A percentile compares a stretch with the other conserved stretches of the same genome.
These are phyloP conservation scores for Taiozyma onychis DNA, from an alignment of 1,139 yeast species.

Conservation along the genomic window DNA sequence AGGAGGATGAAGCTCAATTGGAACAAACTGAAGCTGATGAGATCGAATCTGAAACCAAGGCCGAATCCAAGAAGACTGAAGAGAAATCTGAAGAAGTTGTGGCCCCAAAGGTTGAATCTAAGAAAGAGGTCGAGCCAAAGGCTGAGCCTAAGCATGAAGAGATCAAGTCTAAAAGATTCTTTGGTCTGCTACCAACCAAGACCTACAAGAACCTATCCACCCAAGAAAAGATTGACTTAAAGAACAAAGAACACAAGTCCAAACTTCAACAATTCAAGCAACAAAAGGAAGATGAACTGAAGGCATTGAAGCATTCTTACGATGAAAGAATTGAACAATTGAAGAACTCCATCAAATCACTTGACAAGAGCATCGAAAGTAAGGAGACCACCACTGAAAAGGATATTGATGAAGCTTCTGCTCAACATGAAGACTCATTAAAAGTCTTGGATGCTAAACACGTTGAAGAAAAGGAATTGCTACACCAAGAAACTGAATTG, in stretches of 20 bases:
- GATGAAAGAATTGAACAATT: conserved; percentile 16
- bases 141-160: neutral
- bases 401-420: conserved; percentile 14
- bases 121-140: neutral
- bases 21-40: conserved; percentile 16
- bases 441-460: conserved; percentile 18
- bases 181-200: conserved; percentile 5
- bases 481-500: conserved; percentile 18
- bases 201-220: neutral
- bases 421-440: conserved; percentile 11
- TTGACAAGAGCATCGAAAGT: conserved; percentile 14
- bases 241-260: conserved; percentile 13
- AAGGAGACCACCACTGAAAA: conserved; percentile 10
- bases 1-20: conserved; percentile 9
- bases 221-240: conserved; percentile 15
- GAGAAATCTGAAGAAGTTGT: neutral
- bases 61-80: neutral
- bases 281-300: conserved; percentile 13
- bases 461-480: conserved; percentile 16
- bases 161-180: conserved; percentile 3
- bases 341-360: conserved; percentile 14
- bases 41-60: conserved; percentile 6
- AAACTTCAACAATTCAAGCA: conserved; percentile 13
- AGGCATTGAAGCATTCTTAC: conserved; percentile 14
- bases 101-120: neutral